Percentiles rank a stretch among this genome's conserved stretches.
Conservation (phyloP, 441 rosid species). For the Populus trichocarpa region DNA sequence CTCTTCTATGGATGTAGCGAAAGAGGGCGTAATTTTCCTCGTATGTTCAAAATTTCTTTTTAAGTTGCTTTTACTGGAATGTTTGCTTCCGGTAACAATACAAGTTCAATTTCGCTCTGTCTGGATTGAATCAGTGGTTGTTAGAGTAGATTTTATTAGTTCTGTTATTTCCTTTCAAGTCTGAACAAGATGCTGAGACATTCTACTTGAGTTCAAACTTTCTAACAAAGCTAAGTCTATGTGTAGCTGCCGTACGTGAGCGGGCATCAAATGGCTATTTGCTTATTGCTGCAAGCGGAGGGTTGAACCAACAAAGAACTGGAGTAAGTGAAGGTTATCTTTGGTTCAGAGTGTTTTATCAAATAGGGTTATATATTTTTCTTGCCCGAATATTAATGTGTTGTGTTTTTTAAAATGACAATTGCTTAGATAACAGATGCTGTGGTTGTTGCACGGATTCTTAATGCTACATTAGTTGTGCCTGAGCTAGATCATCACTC, state of each 20-base stretch:
- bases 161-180: background rate
- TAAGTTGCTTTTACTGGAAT: background rate
- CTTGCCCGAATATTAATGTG: background rate
- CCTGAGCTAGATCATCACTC: constrained; percentile 98
- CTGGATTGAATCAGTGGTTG: background rate
- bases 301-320: constrained; percentile 84
- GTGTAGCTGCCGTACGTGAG: constrained; percentile 64
- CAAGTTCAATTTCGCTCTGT: background rate
- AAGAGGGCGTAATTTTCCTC: constrained; percentile 57
- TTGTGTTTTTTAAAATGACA: constrained; percentile 5
- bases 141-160: background rate
- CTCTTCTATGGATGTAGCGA: constrained; percentile 77
- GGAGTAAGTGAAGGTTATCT: constrained; percentile 65
- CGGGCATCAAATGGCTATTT: constrained; percentile 79
- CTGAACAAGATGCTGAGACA: background rate
- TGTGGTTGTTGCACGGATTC: constrained; percentile 89
- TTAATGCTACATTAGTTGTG: constrained; percentile 89
- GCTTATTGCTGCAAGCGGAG: constrained; percentile 51
- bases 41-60: constrained; percentile 39
- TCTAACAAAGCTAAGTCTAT: constrained; percentile 15
- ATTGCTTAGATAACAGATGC: constrained; percentile 87
- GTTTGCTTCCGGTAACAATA: background rate
- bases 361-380: background rate
- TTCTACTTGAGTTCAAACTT: background rate
- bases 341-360: background rate